These are phyloP conservation scores for Sporodiniella umbellata DNA, from an alignment of 371 early-diverging fungal species.

Conservation along the genomic window DNA sequence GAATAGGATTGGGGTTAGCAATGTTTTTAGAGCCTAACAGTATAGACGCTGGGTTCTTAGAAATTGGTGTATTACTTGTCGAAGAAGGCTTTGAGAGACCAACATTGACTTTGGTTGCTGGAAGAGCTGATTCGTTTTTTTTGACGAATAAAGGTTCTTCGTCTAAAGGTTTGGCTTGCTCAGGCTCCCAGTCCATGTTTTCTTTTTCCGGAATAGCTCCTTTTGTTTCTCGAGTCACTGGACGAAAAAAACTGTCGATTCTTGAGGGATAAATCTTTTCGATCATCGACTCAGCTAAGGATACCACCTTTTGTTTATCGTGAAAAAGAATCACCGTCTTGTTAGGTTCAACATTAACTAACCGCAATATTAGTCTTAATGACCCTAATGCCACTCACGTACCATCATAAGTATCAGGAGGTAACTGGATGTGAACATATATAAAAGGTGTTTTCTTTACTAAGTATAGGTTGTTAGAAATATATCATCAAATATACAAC, in stretches of 20 bases:
- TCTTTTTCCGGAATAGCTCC: too few relatives aligned
- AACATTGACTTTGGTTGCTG: too few relatives aligned
- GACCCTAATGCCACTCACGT: background rate
- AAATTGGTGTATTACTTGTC: too few relatives aligned
- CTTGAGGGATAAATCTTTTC: slow-evolving; percentile 9
- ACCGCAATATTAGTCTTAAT: too few relatives aligned
- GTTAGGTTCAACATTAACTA: slow-evolving; percentile 46
- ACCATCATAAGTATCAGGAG: slow-evolving; percentile 36
- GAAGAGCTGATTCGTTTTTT: background rate
- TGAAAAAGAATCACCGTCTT: slow-evolving; percentile 37
- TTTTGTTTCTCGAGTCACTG: too few relatives aligned
- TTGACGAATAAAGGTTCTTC: too few relatives aligned
- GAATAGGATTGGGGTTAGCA: too few relatives aligned
- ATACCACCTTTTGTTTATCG: slow-evolving; percentile 20
- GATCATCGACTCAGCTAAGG: slow-evolving; percentile 18
- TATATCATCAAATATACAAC: background rate
- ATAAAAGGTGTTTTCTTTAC: slow-evolving; percentile 33
- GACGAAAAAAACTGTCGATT: background rate
- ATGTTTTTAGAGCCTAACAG: too few relatives aligned
- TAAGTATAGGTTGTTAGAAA: too few relatives aligned
- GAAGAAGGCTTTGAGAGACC: too few relatives aligned
- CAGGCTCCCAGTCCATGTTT: slow-evolving; percentile 1
- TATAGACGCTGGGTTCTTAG: too few relatives aligned
- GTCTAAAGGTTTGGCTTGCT: too few relatives aligned
- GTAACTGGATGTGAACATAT: slow-evolving; percentile 29